Base-by-base conservation (phyloP, 2,329 filamentous ascomycete species). In the Aureobasidium subglaciale region DNA sequence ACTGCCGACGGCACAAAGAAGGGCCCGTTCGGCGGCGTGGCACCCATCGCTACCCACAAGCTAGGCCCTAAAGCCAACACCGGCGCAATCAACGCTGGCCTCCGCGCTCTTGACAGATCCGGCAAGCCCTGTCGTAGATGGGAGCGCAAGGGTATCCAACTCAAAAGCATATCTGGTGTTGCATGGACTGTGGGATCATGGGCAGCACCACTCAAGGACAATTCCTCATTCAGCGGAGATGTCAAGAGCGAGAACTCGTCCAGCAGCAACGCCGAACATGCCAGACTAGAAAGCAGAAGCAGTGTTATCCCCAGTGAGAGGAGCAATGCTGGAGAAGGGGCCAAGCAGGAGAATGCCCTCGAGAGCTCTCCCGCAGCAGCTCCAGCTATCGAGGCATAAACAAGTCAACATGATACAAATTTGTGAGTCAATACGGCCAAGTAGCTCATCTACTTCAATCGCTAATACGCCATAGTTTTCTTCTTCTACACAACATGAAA, bases 41-140 rank as follows among this genome's bases (percentile, higher is more conserved):
- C 70, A 20, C 65, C 66, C 42, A 74, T 58, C 24, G 52, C 57
- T 18, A 56, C 55, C 35, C 88, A 92, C 73, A 95, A 95, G 71
- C 85, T 97, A 24, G 92, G 92, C 3, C 93, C 93, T 63, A 97
- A 96, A 72, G 92, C 92, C 50, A 97, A 96, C 70, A 88, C 92
- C 65, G 93, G 93, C 61, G 92, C 92, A 58, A 99, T 99, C 78
- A 99, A 99, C 68, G 93, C 93, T 55, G 89, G 90, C 52, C 85
- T 99, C 48, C 89, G 93, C 55, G 92, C 93, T 11, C 87, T 99
- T 61, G 93, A 99, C 71, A 86, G 92, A 59, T 87, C 87, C 7
- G 92, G 92, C 62, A 88, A 92, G 66, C 91, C 93, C 9, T 96
- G 91, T 71, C 88, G 92, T 61, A 91, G 85, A 70, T 99, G 93